A percentile compares a stretch with the other conserved stretches of the same genome.
Conservation (phyloP, 1,284 basidiomycete genomes). For the Cerrena zonata region DNA sequence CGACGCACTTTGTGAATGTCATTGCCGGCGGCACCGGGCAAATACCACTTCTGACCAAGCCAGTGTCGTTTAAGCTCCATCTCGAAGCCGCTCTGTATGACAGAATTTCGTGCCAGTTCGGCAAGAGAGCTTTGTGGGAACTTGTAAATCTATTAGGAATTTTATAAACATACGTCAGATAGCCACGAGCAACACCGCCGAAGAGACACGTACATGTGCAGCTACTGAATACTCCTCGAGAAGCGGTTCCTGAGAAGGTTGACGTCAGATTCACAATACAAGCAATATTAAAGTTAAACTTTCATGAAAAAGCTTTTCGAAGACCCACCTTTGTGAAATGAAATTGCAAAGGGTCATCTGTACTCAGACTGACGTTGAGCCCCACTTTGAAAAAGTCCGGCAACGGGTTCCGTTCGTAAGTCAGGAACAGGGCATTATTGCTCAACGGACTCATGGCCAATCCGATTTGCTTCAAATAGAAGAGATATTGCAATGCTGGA, state of each 20-base stretch:
- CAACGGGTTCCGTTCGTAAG: constrained; percentile 95
- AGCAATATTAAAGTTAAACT: neutral
- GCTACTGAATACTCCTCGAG: constrained; percentile 98
- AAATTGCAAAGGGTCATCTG: constrained; percentile 92
- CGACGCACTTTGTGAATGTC: constrained; percentile 83
- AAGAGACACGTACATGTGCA: constrained; percentile 65
- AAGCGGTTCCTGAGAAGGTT: constrained; percentile 93
- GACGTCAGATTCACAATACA: too few relatives aligned
- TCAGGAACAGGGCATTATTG: constrained; percentile 96
- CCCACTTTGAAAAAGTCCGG: constrained; percentile 96
- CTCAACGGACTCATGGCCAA: constrained; percentile 97
- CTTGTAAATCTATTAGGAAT: constrained; percentile 72
- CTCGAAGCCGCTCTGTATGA: constrained; percentile 95
- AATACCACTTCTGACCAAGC: constrained; percentile 87
- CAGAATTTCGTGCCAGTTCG: constrained; percentile 93
- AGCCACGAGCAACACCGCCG: neutral
- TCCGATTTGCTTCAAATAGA: constrained; percentile 94
- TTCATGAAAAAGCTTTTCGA: neutral
- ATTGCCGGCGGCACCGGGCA: constrained; percentile 83
- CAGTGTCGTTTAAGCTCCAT: constrained; percentile 98
- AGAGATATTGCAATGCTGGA: constrained; percentile 87
- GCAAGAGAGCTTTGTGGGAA: constrained; percentile 78
- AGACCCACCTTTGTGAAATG: constrained; percentile 84
- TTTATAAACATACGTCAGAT: neutral
- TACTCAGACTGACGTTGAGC: constrained; percentile 93